These are phyloP conservation scores for Wickerhamomyces silvicola DNA, from an alignment of 805 yeast genomes.

Conservation along the genomic window DNA sequence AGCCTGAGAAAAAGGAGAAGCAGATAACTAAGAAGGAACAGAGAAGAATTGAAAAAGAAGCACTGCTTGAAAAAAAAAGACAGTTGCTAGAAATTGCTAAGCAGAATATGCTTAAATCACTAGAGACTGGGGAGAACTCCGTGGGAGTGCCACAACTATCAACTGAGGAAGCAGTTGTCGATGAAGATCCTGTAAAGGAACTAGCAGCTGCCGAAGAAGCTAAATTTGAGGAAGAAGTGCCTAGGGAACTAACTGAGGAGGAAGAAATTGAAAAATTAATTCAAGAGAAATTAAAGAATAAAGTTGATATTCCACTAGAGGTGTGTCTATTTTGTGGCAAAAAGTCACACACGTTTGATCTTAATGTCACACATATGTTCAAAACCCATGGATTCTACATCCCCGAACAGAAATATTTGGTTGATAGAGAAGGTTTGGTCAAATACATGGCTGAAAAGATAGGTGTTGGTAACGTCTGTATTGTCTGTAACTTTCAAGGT, in stretches of 20 bases:
- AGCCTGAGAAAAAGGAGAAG: constrained; percentile 17
- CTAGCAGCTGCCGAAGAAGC: neutral
- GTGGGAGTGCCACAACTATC: neutral
- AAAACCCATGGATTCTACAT: constrained; percentile 75
- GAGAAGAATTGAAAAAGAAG: constrained; percentile 37
- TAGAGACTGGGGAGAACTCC: constrained; percentile 11
- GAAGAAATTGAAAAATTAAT: constrained; percentile 26
- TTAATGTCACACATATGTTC: constrained; percentile 68
- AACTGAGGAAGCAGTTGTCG: neutral
- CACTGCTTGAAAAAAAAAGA: constrained; percentile 33
- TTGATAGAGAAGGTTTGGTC: constrained; percentile 67
- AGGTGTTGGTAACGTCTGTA: constrained; percentile 86
- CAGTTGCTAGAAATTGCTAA: constrained; percentile 34
- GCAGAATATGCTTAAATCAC: constrained; percentile 29
- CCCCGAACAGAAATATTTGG: constrained; percentile 75
- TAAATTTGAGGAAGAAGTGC: constrained; percentile 2
- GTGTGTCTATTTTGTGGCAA: constrained; percentile 50
- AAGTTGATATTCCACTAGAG: constrained; percentile 41
- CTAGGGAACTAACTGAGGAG: constrained; percentile 6
- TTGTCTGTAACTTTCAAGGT: constrained; percentile 82
- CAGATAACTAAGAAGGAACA: constrained; percentile 35
- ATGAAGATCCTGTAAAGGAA: constrained; percentile 3
- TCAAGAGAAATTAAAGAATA: constrained; percentile 31
- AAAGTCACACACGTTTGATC: constrained; percentile 39
- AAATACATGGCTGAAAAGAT: constrained; percentile 82